Evolutionary conservation across 306 rosid genomes (phyloP).

Genomic region (Prunus mongolica): DNA sequence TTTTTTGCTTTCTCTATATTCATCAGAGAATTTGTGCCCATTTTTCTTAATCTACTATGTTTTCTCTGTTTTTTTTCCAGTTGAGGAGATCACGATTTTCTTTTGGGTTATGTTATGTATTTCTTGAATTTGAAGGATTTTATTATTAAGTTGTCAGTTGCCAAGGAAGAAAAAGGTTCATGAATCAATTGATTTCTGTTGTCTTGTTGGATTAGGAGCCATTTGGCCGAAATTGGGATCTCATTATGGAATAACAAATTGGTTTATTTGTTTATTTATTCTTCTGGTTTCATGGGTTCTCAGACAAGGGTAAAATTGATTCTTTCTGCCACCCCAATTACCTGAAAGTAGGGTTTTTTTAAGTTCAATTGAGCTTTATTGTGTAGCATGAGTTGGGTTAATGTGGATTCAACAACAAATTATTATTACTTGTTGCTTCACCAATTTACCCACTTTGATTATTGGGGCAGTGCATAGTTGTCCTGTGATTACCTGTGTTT

Average conservation of each 20-base stretch:
- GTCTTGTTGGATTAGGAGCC: too few species aligned
- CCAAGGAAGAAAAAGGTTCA: not conserved
- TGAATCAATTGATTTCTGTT: not conserved
- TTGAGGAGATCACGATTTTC: not conserved
- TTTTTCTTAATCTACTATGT: not conserved
- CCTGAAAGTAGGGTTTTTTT: not conserved
- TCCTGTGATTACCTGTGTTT: not conserved
- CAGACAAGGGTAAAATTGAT: not conserved
- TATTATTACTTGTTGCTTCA: too few species aligned
- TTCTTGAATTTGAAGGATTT: not conserved
- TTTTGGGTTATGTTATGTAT: not conserved
- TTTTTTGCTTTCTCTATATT: not conserved
- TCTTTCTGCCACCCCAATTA: not conserved
- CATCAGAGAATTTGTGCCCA: not conserved
- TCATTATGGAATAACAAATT: not conserved
- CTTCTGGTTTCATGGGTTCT: not conserved
- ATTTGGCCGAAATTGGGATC: too few species aligned
- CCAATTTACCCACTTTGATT: too few species aligned
- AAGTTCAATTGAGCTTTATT: not conserved
- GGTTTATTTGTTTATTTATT: not conserved
- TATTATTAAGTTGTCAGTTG: not conserved
- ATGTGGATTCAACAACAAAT: not conserved
- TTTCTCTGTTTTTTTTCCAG: not conserved
- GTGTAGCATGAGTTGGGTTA: not conserved
- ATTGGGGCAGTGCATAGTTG: too few species aligned